phyloP scores from a whole-genome alignment of 116 monocot species.

The Posidonia oceanica region DNA sequence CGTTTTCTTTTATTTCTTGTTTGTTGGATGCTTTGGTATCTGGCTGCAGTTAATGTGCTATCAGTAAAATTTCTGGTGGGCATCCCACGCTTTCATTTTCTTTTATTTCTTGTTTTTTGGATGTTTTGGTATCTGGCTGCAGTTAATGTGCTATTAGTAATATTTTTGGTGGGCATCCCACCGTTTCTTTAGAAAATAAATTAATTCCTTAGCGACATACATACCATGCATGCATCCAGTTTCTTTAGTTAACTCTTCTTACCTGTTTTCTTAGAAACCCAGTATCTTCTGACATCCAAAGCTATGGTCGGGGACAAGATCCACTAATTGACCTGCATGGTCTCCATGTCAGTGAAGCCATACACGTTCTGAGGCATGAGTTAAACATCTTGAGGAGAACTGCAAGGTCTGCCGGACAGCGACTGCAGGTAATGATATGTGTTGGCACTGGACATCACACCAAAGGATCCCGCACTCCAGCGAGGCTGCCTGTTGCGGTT shows the following conservation, averaged over 20 bases:
- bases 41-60: too few relatives aligned
- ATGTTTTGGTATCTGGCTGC: too few relatives aligned
- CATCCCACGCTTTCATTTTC: too few relatives aligned
- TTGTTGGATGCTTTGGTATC: too few relatives aligned
- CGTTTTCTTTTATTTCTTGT: too few relatives aligned
- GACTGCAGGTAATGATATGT: slow-evolving; percentile 49
- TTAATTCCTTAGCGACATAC: background rate
- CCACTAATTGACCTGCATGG: slow-evolving; percentile 72
- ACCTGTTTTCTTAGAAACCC: slow-evolving; percentile 18
- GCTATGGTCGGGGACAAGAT: slow-evolving; percentile 33
- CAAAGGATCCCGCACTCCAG: slow-evolving; percentile 40
- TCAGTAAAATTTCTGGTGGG: too few relatives aligned
- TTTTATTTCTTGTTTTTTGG: too few relatives aligned
- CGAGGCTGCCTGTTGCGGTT: slow-evolving; percentile 53
- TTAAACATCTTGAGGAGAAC: slow-evolving; percentile 42
- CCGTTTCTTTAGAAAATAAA: too few relatives aligned
- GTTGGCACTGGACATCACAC: slow-evolving; percentile 59
- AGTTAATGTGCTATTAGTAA: too few relatives aligned
- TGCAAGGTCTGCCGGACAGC: slow-evolving; percentile 40
- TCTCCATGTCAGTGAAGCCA: slow-evolving; percentile 72
- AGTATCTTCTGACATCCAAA: slow-evolving; percentile 23
- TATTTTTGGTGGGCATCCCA: too few relatives aligned
- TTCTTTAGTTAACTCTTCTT: background rate
- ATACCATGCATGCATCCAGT: background rate
- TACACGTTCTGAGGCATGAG: slow-evolving; percentile 69